Evolutionary conservation across 2,329 filamentous ascomycete genomes (phyloP).

Genomic region (Talaromyces sp.): DNA sequence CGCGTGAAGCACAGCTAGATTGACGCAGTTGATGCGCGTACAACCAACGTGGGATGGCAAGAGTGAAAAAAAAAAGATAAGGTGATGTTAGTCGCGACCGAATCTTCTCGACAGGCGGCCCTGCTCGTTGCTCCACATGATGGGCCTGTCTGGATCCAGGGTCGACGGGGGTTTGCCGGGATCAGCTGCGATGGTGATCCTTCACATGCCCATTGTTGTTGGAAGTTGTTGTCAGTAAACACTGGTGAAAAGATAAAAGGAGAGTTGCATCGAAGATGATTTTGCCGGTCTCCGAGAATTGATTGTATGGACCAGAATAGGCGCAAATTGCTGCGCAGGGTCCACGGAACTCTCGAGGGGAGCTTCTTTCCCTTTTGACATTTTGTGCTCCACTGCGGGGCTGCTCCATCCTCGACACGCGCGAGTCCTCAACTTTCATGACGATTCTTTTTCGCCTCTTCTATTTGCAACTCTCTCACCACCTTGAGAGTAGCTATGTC

Average conservation of each 20-base stretch:
- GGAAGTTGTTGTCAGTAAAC: background rate
- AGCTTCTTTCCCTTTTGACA: background rate
- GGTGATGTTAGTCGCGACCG: background rate
- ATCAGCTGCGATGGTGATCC: background rate
- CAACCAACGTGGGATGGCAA: background rate
- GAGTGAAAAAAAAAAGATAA: background rate
- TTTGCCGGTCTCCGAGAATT: background rate
- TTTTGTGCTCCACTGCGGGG: background rate
- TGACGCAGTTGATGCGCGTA: background rate
- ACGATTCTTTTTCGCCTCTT: background rate
- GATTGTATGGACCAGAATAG: background rate
- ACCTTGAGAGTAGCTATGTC: background rate
- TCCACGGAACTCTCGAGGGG: background rate
- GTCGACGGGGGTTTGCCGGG: background rate
- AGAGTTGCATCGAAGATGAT: background rate
- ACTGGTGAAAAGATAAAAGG: background rate
- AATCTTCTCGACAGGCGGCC: conserved; percentile 2
- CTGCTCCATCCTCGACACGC: background rate
- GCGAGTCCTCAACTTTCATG: background rate
- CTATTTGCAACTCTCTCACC: background rate
- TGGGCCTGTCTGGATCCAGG: background rate
- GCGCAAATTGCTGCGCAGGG: background rate
- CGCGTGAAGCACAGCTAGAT: background rate
- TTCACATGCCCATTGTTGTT: background rate
- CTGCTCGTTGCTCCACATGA: conserved; percentile 7